phyloP scores from a whole-genome alignment of 129 eudicot genomes.

The Tagetes erecta region DNA sequence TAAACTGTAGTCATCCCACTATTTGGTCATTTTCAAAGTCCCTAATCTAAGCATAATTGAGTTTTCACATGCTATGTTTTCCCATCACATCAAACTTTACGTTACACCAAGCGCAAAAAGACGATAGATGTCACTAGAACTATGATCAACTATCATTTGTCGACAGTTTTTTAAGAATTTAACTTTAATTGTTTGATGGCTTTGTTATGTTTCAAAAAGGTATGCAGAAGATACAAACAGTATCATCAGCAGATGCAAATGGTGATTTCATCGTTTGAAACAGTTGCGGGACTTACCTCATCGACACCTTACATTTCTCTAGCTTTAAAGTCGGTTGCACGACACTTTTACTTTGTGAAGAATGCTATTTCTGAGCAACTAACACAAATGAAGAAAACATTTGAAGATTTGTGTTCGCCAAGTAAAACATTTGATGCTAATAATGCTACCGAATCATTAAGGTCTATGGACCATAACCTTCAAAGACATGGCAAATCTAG shows the following conservation, averaged over 20 bases:
- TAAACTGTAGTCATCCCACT: slow-evolving; percentile 48
- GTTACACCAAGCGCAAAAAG: slow-evolving; percentile 21
- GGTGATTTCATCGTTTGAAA: slow-evolving; percentile 79
- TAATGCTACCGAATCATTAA: slow-evolving; percentile 35
- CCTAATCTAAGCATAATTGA: slow-evolving; percentile 41
- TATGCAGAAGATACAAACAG: slow-evolving; percentile 77
- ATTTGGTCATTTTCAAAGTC: slow-evolving; percentile 28
- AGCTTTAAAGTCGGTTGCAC: slow-evolving; percentile 63
- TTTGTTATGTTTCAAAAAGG: slow-evolving; percentile 41
- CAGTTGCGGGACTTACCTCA: slow-evolving; percentile 71
- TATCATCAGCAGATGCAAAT: slow-evolving; percentile 84
- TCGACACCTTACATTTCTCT: slow-evolving; percentile 70
- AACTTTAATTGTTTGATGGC: background rate
- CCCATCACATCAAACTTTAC: slow-evolving; percentile 28
- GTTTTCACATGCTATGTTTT: slow-evolving; percentile 42
- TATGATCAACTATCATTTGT: background rate
- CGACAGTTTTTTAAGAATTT: background rate
- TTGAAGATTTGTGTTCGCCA: slow-evolving; percentile 60
- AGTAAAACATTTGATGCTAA: slow-evolving; percentile 32
- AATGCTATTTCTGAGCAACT: slow-evolving; percentile 74
- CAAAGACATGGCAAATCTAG: slow-evolving; percentile 43
- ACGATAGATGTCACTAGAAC: background rate
- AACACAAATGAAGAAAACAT: slow-evolving; percentile 39
- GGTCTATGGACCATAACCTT: slow-evolving; percentile 43
- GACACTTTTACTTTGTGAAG: slow-evolving; percentile 65